Evolutionary conservation across 768 basidiomycete genomes (phyloP).

Genomic region (Cubamyces lactineus): DNA sequence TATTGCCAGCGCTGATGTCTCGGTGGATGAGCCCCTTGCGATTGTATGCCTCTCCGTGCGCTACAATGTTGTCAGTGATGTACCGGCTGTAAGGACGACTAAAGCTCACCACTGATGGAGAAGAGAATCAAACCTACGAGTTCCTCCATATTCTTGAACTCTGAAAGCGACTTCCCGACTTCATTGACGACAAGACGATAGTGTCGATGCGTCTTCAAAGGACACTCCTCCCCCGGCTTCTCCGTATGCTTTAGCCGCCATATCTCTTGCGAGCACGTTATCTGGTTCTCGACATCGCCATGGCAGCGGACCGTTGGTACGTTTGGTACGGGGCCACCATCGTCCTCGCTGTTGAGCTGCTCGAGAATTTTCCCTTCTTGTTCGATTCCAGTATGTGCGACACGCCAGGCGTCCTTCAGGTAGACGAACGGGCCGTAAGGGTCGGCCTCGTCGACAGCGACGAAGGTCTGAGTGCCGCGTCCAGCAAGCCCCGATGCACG

Average conservation of each 20-base stretch:
- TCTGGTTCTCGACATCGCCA: conserved; percentile 1
- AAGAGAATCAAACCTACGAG: background rate
- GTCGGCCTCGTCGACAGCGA: conserved; percentile 13
- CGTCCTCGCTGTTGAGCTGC: background rate
- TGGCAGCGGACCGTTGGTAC: conserved; percentile 1
- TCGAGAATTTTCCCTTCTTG: conserved; percentile 1
- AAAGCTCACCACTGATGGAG: background rate
- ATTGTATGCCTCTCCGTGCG: conserved; percentile 2
- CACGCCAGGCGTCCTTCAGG: conserved; percentile 24
- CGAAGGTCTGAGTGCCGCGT: conserved; percentile 17
- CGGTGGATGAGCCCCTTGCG: conserved; percentile 5
- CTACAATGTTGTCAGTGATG: background rate
- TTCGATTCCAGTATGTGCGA: background rate
- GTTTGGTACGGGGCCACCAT: background rate
- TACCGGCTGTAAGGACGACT: background rate
- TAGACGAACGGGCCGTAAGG: conserved; percentile 9
- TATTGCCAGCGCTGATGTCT: conserved; percentile 18
- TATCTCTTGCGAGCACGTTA: background rate
- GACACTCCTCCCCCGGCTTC: background rate
- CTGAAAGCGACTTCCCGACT: conserved; percentile 8
- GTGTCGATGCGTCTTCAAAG: conserved; percentile 11
- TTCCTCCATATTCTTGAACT: background rate
- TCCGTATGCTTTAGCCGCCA: background rate
- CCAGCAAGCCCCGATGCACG: conserved; percentile 4
- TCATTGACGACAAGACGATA: conserved; percentile 22